These are phyloP conservation scores for Wilhelminamyces savonicus DNA, from an alignment of 805 yeast genomes.

Conservation along the genomic window DNA sequence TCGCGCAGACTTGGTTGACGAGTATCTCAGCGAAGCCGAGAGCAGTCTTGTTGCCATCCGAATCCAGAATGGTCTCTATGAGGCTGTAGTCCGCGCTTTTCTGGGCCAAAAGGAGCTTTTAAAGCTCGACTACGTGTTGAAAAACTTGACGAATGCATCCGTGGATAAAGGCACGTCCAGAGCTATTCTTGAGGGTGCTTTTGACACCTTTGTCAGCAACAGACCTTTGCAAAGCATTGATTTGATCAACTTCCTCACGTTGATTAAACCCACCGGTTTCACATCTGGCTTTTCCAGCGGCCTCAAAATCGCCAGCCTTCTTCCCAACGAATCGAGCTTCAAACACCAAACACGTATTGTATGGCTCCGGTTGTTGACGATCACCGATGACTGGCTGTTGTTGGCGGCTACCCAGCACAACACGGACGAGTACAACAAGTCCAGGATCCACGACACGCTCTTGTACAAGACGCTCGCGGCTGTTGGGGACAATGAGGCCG, in stretches of 20 bases:
- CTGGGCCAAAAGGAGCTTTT: slow-evolving; percentile 17
- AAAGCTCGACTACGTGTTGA: slow-evolving; percentile 19
- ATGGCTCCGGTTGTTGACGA: slow-evolving; percentile 55
- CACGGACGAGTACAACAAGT: slow-evolving; percentile 36
- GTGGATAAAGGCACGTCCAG: slow-evolving; percentile 5
- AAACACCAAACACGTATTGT: slow-evolving; percentile 21
- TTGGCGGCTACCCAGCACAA: slow-evolving; percentile 29
- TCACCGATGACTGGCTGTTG: slow-evolving; percentile 45
- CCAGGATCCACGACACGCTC: slow-evolving; percentile 33
- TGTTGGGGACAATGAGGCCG: background rate
- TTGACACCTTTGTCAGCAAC: slow-evolving; percentile 25
- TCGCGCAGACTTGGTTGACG: slow-evolving; percentile 9
- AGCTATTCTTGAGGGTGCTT: slow-evolving; percentile 15
- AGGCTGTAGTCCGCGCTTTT: slow-evolving; percentile 15
- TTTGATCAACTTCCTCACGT: slow-evolving; percentile 47
- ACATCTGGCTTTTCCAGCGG: slow-evolving; percentile 33
- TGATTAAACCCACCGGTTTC: slow-evolving; percentile 26
- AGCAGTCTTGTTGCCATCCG: slow-evolving; percentile 41
- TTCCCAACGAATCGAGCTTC: slow-evolving; percentile 18
- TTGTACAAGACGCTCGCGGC: slow-evolving; percentile 34
- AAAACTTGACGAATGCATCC: slow-evolving; percentile 8
- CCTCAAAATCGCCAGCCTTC: slow-evolving; percentile 43
- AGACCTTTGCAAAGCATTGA: slow-evolving; percentile 37
- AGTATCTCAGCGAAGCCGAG: slow-evolving; percentile 40
- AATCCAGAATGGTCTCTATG: slow-evolving; percentile 37